Percentiles rank a stretch among this genome's conserved stretches.
These are phyloP conservation scores for Gaeumannomyces tritici DNA, from an alignment of 2,329 filamentous ascomycete species.

Conservation along the genomic window DNA sequence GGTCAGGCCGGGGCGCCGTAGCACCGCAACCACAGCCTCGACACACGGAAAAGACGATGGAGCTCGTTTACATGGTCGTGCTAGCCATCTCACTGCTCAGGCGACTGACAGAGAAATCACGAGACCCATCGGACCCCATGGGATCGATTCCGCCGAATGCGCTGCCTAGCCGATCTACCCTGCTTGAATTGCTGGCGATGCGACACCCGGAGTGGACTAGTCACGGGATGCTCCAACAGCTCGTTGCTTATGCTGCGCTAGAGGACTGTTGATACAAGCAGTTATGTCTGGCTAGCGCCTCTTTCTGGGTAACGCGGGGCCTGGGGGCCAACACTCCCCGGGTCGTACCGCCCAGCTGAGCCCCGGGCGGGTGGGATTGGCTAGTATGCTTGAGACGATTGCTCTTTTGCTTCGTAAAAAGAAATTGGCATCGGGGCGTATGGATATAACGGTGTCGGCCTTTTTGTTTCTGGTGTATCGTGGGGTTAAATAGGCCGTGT, in stretches of 20 bases:
- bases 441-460: not conserved
- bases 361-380: too few relatives aligned
- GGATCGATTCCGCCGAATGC: constrained; percentile 48
- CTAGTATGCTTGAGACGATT: not conserved
- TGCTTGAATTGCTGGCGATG: constrained; percentile 60
- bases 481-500: not conserved
- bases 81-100: constrained; percentile 60
- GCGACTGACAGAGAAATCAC: constrained; percentile 58
- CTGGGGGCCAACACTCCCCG: not conserved
- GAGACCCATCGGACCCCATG: constrained; percentile 41
- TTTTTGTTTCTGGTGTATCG: not conserved
- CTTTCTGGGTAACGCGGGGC: too few relatives aligned
- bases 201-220: constrained; percentile 51
- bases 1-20: not conserved
- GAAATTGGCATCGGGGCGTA: not conserved
- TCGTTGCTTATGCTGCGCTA: constrained; percentile 54
- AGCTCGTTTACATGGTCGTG: constrained; percentile 54
- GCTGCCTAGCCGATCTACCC: constrained; percentile 55
- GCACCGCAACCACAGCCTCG: constrained; percentile 14
- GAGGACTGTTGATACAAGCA: constrained; percentile 17
- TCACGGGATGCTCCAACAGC: constrained; percentile 57
- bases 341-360: too few relatives aligned
- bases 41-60: constrained; percentile 33
- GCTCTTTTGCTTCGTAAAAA: not conserved
- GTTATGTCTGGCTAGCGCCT: too few relatives aligned